Percentiles rank a stretch among this genome's conserved stretches.
These are phyloP conservation scores for Oxytropis ochrocephala DNA, from an alignment of 306 rosid species.

Conservation along the genomic window DNA sequence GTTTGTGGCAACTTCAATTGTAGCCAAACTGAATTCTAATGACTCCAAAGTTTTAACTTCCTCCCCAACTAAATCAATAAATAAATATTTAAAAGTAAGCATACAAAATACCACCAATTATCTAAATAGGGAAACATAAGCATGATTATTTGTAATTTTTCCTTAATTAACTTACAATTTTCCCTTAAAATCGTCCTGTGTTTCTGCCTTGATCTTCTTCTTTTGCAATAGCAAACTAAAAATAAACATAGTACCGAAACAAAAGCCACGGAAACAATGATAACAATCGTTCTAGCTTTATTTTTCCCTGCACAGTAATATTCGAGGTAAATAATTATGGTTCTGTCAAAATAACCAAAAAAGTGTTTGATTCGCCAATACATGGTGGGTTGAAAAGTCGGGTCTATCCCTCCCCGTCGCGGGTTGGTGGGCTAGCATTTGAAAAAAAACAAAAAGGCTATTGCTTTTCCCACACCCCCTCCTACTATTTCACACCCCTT, in stretches of 20 bases:
- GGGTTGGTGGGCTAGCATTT: too few species aligned
- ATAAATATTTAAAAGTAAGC: not conserved
- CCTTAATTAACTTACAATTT: constrained; percentile 8
- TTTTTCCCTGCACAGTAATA: constrained; percentile 20
- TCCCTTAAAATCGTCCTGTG: not conserved
- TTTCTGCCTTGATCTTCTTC: constrained; percentile 13
- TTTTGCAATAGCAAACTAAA: constrained; percentile 2
- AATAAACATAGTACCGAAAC: not conserved
- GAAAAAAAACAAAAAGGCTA: too few species aligned
- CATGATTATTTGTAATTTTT: not conserved
- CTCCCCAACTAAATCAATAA: constrained; percentile 3
- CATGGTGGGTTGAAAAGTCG: too few species aligned
- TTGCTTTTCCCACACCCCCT: too few species aligned
- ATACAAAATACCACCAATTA: not conserved
- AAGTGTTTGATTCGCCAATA: too few species aligned
- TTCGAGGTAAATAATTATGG: not conserved
- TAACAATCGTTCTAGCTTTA: not conserved
- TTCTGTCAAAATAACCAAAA: not conserved
- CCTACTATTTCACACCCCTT: too few species aligned
- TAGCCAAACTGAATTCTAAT: constrained; percentile 27
- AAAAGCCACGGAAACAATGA: constrained; percentile 4
- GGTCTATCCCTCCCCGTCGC: too few species aligned
- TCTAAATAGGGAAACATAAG: not conserved
- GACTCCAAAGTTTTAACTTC: constrained; percentile 23
- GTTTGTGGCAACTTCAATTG: constrained; percentile 41